Base-by-base conservation (phyloP, 164 flowering plant species). In the Vitis cinerea region DNA sequence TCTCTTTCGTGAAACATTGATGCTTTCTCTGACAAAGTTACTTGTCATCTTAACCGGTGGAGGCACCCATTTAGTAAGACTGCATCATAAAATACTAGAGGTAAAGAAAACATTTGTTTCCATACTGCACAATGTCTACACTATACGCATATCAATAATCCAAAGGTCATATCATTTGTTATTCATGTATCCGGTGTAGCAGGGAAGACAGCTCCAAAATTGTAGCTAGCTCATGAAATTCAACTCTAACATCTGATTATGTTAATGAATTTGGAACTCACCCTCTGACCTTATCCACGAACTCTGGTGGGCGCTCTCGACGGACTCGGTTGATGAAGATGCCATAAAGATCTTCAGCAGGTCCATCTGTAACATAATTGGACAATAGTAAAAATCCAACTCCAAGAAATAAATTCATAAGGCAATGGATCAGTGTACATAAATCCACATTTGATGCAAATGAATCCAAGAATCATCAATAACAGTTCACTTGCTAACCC, bases 11-110 rank as follows among this genome's bases (percentile, higher is more conserved):
- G 98, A 95, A 71, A 89, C 78, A 72, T 93, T 69, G 54, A 95
- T 95, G 83, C 73, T 86, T 58, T 88, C 82, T 54, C 86, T 73
- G 14, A 95, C 97, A 72, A 53, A 90, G 63, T 87, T 85, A 65
- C 97, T 79, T 3, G 97, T 89, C 97, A 95, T 95, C 85, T 93
- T 95, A 62, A 95, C 98, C 1, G 98, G 99, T 44, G 97, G 90
- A 31, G 99, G 97, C 64, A 95, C 99, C 99, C 99, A 95, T 81
- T 95, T 95, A 19, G 99, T 95, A 63, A 95, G 97, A 66, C 98
- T 95, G 88, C 81, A 83, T 54, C 13, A 50, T 68, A 71, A n/a
- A 65, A 70, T 19, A 23, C 8, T 61, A 31, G 13, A 69, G 47
- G 68, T 52, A 59, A 74, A 63, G 61, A 59, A 27, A 64, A 37